These are phyloP conservation scores for Cnidoscolus chayamansa DNA, from an alignment of 441 rosid species.

Conservation along the genomic window DNA sequence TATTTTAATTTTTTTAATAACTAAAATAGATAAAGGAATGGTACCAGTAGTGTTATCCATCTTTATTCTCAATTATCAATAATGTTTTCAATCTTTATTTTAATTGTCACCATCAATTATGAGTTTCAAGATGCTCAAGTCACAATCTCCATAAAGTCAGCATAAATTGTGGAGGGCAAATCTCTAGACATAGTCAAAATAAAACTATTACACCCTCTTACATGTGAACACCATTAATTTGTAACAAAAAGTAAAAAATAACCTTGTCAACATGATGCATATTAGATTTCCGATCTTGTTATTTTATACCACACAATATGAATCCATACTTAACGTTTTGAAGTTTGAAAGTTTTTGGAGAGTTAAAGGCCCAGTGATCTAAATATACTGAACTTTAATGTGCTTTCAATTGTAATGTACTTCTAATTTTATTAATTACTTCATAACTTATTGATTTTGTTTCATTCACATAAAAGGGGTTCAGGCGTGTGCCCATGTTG, in stretches of 20 bases:
- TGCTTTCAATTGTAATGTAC: too few relatives aligned
- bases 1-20: background rate
- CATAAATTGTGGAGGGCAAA: background rate
- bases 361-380: background rate
- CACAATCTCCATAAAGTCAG: background rate
- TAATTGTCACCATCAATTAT: background rate
- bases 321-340: background rate
- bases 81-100: background rate
- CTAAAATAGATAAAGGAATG: conserved; percentile 7
- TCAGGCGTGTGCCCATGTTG: too few relatives aligned
- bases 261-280: too few relatives aligned
- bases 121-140: background rate
- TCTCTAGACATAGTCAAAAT: background rate
- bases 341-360: background rate
- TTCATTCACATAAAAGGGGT: too few relatives aligned
- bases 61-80: too few relatives aligned
- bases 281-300: background rate
- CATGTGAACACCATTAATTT: background rate
- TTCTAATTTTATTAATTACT: too few relatives aligned
- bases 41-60: background rate
- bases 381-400: too few relatives aligned
- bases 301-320: background rate
- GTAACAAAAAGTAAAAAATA: background rate
- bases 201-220: background rate
- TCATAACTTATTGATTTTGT: too few relatives aligned